Conservation (phyloP, 2,329 filamentous ascomycete species). For the Pseudogymnoascus sp. region DNA sequence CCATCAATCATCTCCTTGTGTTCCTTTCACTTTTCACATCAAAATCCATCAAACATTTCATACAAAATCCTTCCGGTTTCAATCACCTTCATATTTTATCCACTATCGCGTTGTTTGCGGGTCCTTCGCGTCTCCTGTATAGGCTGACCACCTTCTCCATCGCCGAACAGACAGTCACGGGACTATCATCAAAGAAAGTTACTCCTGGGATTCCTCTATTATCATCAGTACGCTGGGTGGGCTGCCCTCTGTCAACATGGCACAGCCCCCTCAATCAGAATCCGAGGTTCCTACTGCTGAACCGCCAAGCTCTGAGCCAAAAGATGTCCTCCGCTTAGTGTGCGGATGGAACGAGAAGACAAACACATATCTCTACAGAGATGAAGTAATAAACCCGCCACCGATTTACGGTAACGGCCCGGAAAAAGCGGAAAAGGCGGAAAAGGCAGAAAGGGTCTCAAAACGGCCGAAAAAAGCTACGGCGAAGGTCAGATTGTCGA, state of each 20-base stretch:
- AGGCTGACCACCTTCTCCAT: not conserved
- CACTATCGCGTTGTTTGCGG: not conserved
- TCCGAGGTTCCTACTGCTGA: not conserved
- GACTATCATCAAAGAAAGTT: slow-evolving; percentile 4
- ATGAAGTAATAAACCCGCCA: not conserved
- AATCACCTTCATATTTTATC: not conserved
- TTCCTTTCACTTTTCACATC: not conserved
- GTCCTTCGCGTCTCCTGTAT: not conserved
- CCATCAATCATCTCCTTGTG: slow-evolving; percentile 1
- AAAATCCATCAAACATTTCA: not conserved
- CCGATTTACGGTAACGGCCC: not conserved
- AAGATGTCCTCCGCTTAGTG: not conserved
- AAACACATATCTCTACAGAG: slow-evolving; percentile 2
- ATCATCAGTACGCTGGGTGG: not conserved
- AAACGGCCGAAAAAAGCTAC: not conserved
- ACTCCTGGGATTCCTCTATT: not conserved
- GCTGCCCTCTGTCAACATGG: slow-evolving; percentile 5
- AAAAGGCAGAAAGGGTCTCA: not conserved
- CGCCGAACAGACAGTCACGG: not conserved
- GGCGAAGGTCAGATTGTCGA: not conserved
- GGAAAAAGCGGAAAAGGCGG: not conserved
- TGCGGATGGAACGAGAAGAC: not conserved
- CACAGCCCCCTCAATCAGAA: not conserved
- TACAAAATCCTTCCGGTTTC: not conserved
- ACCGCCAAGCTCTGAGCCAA: not conserved